Percentiles rank a stretch among this genome's conserved stretches.
phyloP scores from a whole-genome alignment of 495 filamentous ascomycete species.

The Hyaloscypha bicolor region DNA sequence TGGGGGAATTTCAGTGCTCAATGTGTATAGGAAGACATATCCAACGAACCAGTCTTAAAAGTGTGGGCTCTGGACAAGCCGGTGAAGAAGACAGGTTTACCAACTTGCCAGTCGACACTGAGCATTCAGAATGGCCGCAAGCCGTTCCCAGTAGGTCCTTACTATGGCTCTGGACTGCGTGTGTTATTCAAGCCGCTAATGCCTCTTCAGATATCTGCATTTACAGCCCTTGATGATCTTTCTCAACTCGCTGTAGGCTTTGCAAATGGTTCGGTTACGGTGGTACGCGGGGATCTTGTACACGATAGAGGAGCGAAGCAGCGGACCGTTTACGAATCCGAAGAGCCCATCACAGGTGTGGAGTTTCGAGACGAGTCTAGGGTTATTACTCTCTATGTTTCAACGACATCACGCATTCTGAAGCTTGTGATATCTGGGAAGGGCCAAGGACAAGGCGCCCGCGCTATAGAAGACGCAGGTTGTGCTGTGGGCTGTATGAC shows the following conservation, averaged over 20 bases:
- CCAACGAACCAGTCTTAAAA: constrained; percentile 84
- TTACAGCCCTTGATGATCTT: constrained; percentile 81
- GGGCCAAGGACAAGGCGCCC: constrained; percentile 86
- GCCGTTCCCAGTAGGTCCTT: constrained; percentile 75
- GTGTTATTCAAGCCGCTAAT: background rate
- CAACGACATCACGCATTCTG: constrained; percentile 86
- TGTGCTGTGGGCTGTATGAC: constrained; percentile 95
- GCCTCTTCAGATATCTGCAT: constrained; percentile 76
- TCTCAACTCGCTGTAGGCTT: constrained; percentile 94
- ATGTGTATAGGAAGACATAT: constrained; percentile 66
- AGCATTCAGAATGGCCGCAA: constrained; percentile 89
- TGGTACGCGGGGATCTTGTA: constrained; percentile 91
- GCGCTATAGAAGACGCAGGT: constrained; percentile 83
- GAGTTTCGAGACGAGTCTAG: constrained; percentile 67
- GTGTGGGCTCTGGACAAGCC: constrained; percentile 95
- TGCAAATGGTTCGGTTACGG: constrained; percentile 90
- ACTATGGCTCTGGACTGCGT: background rate
- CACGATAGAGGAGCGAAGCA: constrained; percentile 96
- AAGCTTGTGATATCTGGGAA: constrained; percentile 83
- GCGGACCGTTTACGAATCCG: constrained; percentile 92
- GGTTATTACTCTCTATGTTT: constrained; percentile 80
- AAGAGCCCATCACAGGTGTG: constrained; percentile 93
- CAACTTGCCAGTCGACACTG: constrained; percentile 82
- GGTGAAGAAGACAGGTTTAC: constrained; percentile 89
- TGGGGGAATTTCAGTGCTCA: constrained; percentile 13